Evolutionary conservation across 345 rosid species (phyloP).

Genomic region (Durio zibethinus): DNA sequence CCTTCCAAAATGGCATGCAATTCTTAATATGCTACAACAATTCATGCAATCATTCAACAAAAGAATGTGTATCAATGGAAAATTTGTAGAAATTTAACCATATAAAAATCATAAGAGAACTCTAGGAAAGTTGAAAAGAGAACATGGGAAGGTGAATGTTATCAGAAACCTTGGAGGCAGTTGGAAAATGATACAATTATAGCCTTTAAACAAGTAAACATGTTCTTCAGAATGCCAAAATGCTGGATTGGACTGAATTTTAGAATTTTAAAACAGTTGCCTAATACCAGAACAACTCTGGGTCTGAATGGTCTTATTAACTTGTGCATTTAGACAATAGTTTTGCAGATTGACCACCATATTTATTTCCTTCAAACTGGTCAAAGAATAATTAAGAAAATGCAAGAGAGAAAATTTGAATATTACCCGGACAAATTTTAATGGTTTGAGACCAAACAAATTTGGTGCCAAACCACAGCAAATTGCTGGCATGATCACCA

Average conservation of each 20-base stretch:
- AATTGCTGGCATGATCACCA: constrained; percentile 20
- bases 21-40: background rate
- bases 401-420: background rate
- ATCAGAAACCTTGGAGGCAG: too few species aligned
- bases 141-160: too few species aligned
- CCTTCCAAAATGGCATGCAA: background rate
- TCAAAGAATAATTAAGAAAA: background rate
- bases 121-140: background rate
- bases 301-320: background rate
- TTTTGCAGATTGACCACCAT: too few species aligned
- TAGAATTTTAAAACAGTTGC: background rate
- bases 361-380: background rate
- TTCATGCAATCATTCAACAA: background rate
- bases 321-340: background rate
- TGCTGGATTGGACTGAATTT: background rate
- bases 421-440: constrained; percentile 36
- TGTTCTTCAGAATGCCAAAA: background rate
- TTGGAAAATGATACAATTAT: background rate
- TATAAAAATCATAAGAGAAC: background rate
- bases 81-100: background rate
- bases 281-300: background rate
- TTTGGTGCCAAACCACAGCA: constrained; percentile 33
- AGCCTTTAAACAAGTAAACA: background rate
- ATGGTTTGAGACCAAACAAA: constrained; percentile 25
- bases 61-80: background rate